Conservation (phyloP, 192 early-diverging fungal genomes). For the Coemansia sp. region DNA sequence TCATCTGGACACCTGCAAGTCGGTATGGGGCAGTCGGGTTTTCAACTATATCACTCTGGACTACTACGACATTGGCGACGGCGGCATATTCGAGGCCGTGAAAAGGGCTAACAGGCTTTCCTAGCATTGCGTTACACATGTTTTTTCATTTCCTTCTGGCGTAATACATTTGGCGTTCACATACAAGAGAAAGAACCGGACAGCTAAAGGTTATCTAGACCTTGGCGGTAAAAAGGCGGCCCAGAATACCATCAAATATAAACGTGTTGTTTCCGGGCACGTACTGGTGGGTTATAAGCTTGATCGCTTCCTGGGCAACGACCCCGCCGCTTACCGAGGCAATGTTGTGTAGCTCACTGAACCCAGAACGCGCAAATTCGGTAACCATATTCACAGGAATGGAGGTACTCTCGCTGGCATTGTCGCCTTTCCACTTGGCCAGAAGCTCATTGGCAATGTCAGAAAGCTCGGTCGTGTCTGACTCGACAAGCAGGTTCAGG, state of each 20-base stretch:
- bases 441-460: conserved; percentile 21
- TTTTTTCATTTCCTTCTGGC: not conserved
- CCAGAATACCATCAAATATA: conserved; percentile 77
- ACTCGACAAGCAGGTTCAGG: conserved; percentile 19
- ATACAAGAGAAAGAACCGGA: not conserved
- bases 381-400: conserved; percentile 20
- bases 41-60: conserved; percentile 50
- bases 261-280: conserved; percentile 85
- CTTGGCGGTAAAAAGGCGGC: conserved; percentile 11
- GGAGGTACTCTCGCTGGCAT: not conserved
- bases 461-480: conserved; percentile 12
- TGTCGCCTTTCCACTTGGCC: conserved; percentile 16
- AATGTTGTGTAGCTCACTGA: conserved; percentile 77
- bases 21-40: conserved; percentile 26
- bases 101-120: conserved; percentile 29
- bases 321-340: conserved; percentile 86
- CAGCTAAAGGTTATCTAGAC: not conserved
- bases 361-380: conserved; percentile 63
- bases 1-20: conserved; percentile 31
- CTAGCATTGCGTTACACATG: not conserved
- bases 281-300: conserved; percentile 94
- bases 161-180: not conserved
- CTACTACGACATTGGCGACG: conserved; percentile 43
- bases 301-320: conserved; percentile 91
- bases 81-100: conserved; percentile 31